phyloP scores from a whole-genome alignment of 352 stramenopile species.

The Globisporangium heterothallicum region DNA sequence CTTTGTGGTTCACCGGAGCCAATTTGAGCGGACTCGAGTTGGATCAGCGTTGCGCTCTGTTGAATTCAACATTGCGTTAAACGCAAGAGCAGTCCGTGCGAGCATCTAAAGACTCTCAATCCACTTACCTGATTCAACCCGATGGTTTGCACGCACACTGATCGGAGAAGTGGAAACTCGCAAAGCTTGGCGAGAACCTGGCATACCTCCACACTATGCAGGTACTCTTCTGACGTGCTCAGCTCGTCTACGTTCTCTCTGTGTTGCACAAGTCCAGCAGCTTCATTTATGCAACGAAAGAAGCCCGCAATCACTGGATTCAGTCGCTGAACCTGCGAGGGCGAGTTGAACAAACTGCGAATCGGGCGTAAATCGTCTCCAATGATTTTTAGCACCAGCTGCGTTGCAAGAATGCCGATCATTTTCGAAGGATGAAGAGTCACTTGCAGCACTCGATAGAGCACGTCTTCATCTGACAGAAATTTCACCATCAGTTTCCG shows the following conservation, averaged over 20 bases:
- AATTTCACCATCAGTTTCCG: constrained; percentile 49
- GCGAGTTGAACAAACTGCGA: constrained; percentile 38
- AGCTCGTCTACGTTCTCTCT: constrained; percentile 36
- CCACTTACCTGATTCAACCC: constrained; percentile 68
- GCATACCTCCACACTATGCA: constrained; percentile 54
- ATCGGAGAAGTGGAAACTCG: constrained; percentile 36
- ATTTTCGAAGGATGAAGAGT: constrained; percentile 66
- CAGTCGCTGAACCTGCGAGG: constrained; percentile 28
- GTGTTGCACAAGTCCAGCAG: constrained; percentile 31
- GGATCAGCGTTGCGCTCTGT: constrained; percentile 62
- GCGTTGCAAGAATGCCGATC: constrained; percentile 37
- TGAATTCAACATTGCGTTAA: neutral
- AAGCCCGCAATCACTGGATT: constrained; percentile 46
- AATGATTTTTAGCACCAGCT: constrained; percentile 57
- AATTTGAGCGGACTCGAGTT: constrained; percentile 59
- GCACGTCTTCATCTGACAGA: constrained; percentile 48
- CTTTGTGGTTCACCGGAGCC: constrained; percentile 40
- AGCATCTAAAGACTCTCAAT: neutral
- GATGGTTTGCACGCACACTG: constrained; percentile 46
- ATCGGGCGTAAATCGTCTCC: constrained; percentile 52
- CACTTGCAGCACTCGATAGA: constrained; percentile 65
- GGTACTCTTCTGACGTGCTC: constrained; percentile 54
- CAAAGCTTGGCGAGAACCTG: constrained; percentile 59
- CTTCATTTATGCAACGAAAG: constrained; percentile 54
- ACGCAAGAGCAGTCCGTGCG: neutral